Conservation (phyloP, 2,329 filamentous ascomycete species). For the Trichoderma sp. region DNA sequence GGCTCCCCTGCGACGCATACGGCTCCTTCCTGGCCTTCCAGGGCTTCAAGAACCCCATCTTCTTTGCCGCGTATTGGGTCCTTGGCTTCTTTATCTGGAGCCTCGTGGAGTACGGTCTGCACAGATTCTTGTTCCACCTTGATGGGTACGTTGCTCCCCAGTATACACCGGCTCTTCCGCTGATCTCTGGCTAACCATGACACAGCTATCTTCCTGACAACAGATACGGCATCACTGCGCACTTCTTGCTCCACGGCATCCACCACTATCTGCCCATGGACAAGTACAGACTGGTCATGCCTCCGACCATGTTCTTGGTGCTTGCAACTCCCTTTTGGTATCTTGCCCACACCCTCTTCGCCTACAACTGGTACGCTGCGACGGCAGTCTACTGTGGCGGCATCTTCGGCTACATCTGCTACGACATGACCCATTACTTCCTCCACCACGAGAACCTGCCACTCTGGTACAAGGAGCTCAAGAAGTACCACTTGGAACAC, state of each 20-base stretch:
- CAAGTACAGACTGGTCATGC: constrained; percentile 95
- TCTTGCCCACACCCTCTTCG: constrained; percentile 80
- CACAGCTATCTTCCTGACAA: constrained; percentile 85
- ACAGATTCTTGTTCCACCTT: constrained; percentile 91
- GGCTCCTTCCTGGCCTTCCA: constrained; percentile 66
- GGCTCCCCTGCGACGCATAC: constrained; percentile 79
- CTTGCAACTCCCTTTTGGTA: constrained; percentile 92
- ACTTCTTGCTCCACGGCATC: constrained; percentile 94
- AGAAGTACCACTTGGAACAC: constrained; percentile 96
- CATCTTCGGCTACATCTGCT: constrained; percentile 93
- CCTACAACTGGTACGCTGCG: constrained; percentile 80
- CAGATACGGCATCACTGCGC: constrained; percentile 77
- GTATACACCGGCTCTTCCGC: not conserved
- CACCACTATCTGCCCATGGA: constrained; percentile 99
- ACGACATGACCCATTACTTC: constrained; percentile 98
- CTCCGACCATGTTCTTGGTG: constrained; percentile 79
- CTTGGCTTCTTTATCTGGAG: constrained; percentile 82
- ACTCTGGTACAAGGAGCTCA: constrained; percentile 84
- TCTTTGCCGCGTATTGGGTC: constrained; percentile 63
- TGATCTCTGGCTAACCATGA: constrained; percentile 37
- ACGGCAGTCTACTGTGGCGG: constrained; percentile 82
- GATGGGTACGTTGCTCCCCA: constrained; percentile 68
- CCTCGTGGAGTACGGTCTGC: constrained; percentile 83
- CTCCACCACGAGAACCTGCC: constrained; percentile 93
- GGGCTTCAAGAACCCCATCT: constrained; percentile 56